phyloP scores from a whole-genome alignment of 164 flowering plant species.

The Kingdonia uniflora region DNA sequence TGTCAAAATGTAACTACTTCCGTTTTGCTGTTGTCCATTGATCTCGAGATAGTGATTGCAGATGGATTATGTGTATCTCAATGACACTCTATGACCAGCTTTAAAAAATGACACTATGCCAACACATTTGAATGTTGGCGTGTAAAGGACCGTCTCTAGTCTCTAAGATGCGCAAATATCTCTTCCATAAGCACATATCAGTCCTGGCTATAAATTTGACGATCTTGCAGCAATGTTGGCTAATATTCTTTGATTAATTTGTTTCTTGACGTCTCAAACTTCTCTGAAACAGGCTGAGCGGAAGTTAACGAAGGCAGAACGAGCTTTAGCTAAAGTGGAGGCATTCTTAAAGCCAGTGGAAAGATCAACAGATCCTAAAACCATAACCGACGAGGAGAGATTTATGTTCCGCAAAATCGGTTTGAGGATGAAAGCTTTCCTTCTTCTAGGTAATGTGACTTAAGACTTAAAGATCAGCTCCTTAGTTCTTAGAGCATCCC shows the following conservation, averaged over 20 bases:
- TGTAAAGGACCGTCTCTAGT: too few species aligned
- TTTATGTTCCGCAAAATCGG: conserved; percentile 95
- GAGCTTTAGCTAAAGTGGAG: conserved; percentile 69
- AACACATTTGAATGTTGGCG: too few species aligned
- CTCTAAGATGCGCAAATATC: too few species aligned
- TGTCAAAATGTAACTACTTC: too few species aligned
- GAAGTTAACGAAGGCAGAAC: conserved; percentile 59
- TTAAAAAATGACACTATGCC: too few species aligned
- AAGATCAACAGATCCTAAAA: conserved; percentile 49
- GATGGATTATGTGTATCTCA: too few species aligned
- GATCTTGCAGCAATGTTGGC: not conserved
- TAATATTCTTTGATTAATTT: not conserved
- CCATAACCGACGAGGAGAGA: conserved; percentile 89
- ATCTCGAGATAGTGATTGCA: too few species aligned
- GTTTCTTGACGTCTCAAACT: not conserved
- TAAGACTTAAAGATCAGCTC: not conserved
- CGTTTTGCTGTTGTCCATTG: too few species aligned
- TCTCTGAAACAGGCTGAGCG: conserved; percentile 50
- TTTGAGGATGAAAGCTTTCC: conserved; percentile 82
- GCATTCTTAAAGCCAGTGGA: conserved; percentile 58
- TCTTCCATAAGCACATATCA: too few species aligned
- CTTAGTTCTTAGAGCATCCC: not conserved
- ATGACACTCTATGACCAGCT: too few species aligned
- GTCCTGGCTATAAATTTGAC: too few species aligned
- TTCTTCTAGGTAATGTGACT: conserved; percentile 64